Evolutionary conservation across 73 alveolate species (phyloP).

Genomic region (Paramecium pentaurelia): DNA sequence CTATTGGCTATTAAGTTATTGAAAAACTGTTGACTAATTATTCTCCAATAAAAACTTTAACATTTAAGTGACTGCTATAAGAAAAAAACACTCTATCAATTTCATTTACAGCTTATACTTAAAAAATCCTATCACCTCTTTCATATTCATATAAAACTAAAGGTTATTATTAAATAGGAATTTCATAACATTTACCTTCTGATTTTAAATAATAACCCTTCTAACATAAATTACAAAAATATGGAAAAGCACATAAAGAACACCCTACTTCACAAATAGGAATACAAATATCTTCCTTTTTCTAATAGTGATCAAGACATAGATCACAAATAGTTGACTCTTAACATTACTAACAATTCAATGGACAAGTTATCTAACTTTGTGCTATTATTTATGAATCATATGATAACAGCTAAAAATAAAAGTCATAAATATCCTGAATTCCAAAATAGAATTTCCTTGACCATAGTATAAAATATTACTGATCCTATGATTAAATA

Average conservation of each 20-base stretch:
- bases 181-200: neutral
- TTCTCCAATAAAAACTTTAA: neutral
- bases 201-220: neutral
- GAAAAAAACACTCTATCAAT: neutral
- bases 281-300: neutral
- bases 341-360: neutral
- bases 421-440: neutral
- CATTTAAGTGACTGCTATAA: neutral
- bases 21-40: neutral
- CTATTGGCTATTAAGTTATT: neutral
- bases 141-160: neutral
- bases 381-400: neutral
- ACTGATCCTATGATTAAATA: neutral
- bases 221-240: neutral
- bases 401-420: neutral
- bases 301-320: neutral
- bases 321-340: neutral
- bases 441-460: neutral
- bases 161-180: neutral
- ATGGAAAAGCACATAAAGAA: neutral
- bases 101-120: neutral
- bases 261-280: neutral
- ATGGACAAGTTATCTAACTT: neutral
- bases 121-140: neutral
- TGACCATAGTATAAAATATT: neutral